Evolutionary conservation across 1,284 basidiomycete species (phyloP).

Genomic region (Heterobasidion irregulare): DNA sequence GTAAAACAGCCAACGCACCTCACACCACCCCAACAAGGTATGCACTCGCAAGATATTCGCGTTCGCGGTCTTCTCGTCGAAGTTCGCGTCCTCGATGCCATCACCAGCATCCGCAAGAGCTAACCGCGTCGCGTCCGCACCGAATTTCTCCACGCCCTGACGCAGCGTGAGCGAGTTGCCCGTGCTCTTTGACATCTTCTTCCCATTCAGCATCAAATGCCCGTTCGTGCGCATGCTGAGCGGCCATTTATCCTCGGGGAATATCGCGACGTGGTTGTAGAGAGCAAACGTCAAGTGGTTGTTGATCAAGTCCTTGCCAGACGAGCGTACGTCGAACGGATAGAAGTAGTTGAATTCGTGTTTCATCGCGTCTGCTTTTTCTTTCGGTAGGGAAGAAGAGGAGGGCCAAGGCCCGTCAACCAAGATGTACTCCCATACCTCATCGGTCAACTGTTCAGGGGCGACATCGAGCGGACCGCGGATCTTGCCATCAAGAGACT

Average conservation of each 20-base stretch:
- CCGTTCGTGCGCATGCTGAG: slow-evolving; percentile 91
- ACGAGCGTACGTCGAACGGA: slow-evolving; percentile 96
- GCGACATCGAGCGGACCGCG: slow-evolving; percentile 83
- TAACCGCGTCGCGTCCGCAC: slow-evolving; percentile 89
- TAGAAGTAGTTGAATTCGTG: slow-evolving; percentile 98
- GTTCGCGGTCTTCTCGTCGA: slow-evolving; percentile 98
- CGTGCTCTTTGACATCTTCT: slow-evolving; percentile 99
- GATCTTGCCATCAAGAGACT: slow-evolving; percentile 70
- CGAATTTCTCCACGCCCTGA: slow-evolving; percentile 80
- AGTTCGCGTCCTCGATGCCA: slow-evolving; percentile 96
- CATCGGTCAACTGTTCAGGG: slow-evolving; percentile 92
- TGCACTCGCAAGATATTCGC: slow-evolving; percentile 94
- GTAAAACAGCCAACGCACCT: slow-evolving; percentile 40
- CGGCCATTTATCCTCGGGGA: slow-evolving; percentile 94
- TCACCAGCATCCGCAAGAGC: slow-evolving; percentile 96
- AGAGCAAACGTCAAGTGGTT: slow-evolving; percentile 96
- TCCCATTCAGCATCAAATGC: slow-evolving; percentile 95
- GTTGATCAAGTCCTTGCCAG: slow-evolving; percentile 96
- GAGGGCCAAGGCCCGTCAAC: slow-evolving; percentile 71
- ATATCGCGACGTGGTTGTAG: slow-evolving; percentile 92
- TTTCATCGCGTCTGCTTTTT: slow-evolving; percentile 80
- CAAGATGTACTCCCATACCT: slow-evolving; percentile 95
- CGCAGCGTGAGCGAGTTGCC: slow-evolving; percentile 82
- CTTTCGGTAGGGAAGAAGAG: slow-evolving; percentile 56
- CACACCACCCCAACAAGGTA: slow-evolving; percentile 89